Evolutionary conservation across 192 early-diverging fungal species (phyloP).

Genomic region (Allomyces javanicus): DNA sequence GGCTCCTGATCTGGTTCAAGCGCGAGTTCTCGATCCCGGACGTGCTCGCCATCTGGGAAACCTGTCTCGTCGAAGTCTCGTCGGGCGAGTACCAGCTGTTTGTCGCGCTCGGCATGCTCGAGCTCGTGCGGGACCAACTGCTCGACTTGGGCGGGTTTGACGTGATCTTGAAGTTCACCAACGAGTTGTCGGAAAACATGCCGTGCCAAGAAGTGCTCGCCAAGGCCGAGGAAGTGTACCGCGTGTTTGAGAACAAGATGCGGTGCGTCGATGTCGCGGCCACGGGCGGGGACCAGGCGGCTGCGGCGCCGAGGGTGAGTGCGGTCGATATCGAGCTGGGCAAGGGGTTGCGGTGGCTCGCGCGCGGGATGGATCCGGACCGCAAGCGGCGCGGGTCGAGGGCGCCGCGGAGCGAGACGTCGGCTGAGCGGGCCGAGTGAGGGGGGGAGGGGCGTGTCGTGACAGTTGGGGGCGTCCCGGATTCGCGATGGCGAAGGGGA

Average conservation of each 20-base stretch:
- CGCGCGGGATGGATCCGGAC: too few species aligned
- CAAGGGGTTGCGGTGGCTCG: too few species aligned
- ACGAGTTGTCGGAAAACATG: background rate
- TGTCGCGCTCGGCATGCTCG: conserved; percentile 85
- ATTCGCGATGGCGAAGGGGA: too few species aligned
- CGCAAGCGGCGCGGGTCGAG: too few species aligned
- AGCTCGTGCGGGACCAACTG: conserved; percentile 12
- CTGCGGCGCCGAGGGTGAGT: too few species aligned
- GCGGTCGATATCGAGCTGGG: too few species aligned
- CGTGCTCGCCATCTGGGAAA: conserved; percentile 72
- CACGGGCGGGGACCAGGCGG: too few species aligned
- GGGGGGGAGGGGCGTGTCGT: too few species aligned
- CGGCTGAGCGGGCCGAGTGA: too few species aligned
- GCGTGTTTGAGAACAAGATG: background rate
- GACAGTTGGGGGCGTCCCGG: too few species aligned
- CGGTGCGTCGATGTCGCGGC: background rate
- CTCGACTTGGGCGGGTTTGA: background rate
- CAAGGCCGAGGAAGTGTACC: background rate
- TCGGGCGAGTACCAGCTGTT: conserved; percentile 75
- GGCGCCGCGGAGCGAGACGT: too few species aligned
- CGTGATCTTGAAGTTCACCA: background rate
- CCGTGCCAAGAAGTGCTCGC: background rate
- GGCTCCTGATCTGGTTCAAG: conserved; percentile 93
- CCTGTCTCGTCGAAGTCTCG: conserved; percentile 51
- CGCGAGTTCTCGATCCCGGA: conserved; percentile 84